Conservation (phyloP, 306 rosid genomes). For the Vigna hirtella region DNA sequence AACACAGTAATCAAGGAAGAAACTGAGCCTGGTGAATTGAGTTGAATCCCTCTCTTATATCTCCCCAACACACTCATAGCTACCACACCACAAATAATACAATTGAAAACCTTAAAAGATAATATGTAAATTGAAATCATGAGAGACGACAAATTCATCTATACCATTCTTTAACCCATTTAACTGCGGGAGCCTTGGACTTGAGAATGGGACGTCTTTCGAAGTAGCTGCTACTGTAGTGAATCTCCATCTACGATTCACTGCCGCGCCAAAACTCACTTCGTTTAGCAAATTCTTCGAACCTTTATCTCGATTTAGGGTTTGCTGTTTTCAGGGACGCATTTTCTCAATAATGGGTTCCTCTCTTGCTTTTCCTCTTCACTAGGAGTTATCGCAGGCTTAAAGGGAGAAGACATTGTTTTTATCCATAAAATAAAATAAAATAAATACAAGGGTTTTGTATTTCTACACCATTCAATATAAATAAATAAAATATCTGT, state of each 20-base stretch:
- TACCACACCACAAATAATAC: background rate
- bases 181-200: slow-evolving; percentile 78
- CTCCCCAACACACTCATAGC: background rate
- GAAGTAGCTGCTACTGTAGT: slow-evolving; percentile 64
- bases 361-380: background rate
- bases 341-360: background rate
- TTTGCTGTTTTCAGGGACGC: background rate
- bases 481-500: too few relatives aligned
- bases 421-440: background rate
- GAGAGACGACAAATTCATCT: background rate
- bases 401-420: background rate
- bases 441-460: too few relatives aligned
- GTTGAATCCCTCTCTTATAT: background rate
- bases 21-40: background rate
- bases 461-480: too few relatives aligned
- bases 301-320: slow-evolving; percentile 7
- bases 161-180: slow-evolving; percentile 89
- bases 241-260: slow-evolving; percentile 65
- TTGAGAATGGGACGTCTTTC: slow-evolving; percentile 72
- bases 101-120: background rate
- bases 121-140: background rate
- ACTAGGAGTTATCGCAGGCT: background rate
- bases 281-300: background rate
- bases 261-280: background rate
- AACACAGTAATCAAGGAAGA: background rate